Conservation (phyloP, 768 basidiomycete genomes). For the Xerocomellus amylosporus region DNA sequence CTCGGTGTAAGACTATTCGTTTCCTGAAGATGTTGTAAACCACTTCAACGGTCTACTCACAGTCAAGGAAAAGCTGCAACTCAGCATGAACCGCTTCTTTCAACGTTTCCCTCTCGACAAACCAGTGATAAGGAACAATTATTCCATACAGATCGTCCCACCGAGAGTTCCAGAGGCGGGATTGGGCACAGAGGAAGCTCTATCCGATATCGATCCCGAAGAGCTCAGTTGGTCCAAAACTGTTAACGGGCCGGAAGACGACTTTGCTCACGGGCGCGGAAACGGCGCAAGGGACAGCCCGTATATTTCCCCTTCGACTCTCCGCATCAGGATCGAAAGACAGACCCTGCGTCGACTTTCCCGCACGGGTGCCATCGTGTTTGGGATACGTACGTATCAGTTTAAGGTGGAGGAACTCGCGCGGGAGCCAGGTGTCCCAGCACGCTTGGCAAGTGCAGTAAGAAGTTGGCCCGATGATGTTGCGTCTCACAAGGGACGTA, state of each 20-base stretch:
- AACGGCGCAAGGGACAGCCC: conserved; percentile 10
- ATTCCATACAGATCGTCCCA: conserved; percentile 43
- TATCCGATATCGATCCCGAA: conserved; percentile 50
- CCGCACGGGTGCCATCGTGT: conserved; percentile 61
- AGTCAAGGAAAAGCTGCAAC: conserved; percentile 64
- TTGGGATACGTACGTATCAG: conserved; percentile 70
- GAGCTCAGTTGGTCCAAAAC: conserved; percentile 64
- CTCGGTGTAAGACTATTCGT: conserved; percentile 53
- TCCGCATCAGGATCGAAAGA: conserved; percentile 64
- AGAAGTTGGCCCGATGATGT: conserved; percentile 70
- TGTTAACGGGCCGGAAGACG: conserved; percentile 56
- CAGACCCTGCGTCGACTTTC: conserved; percentile 68
- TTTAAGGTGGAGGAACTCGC: conserved; percentile 52
- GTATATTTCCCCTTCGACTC: conserved; percentile 36
- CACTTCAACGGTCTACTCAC: conserved; percentile 4
- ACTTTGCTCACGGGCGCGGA: conserved; percentile 28
- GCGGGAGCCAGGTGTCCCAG: conserved; percentile 58
- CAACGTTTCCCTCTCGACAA: conserved; percentile 62
- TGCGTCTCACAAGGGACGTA: conserved; percentile 29
- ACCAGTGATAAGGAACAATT: conserved; percentile 74
- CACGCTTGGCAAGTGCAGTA: conserved; percentile 62
- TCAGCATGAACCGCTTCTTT: conserved; percentile 71
- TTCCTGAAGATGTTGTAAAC: neutral
- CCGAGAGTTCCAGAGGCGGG: neutral
- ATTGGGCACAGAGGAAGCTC: conserved; percentile 7